Base-by-base conservation (phyloP, 225 moss, liverwort and hornwort genomes). In the Climacium dendroides region DNA sequence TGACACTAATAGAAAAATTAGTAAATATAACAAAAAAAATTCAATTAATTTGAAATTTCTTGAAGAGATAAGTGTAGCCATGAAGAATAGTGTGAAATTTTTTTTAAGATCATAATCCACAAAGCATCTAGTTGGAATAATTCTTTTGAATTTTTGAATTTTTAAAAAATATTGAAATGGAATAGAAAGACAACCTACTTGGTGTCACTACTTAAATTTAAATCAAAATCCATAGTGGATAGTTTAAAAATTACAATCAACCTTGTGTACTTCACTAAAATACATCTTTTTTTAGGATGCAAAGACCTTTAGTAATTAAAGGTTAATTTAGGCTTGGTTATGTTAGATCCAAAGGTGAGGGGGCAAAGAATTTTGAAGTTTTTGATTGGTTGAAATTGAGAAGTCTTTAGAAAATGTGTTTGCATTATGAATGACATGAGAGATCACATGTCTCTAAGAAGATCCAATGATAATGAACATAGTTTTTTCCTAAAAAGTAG, bases 151-250 rank as follows among this genome's bases (percentile, higher is more conserved):
- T 9, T 41, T 71, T 71, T 70, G 8, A 3, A 25, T 15, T 43
- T 43, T 71, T 43, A 16, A 9, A 43, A 71, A 71, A 2, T 43
- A 19, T 74, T 12, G 7, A 48, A 32, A 48, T 74, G 32, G 32
- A 32, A 0, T 32, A 32, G 7, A 19, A 20, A 19, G 20, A 50
- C 5, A 20, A 50, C 3, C 20, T 34, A 20, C 13, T 12, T 10
- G 8, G 1, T 0, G 1, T 74, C 3, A 50, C 0, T 50, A 1
- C 7, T 1, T 7, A 74, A 13, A 0, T 8, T 50, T 32, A 19
- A 74, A 19, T 50, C 4, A 50, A 50, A 50, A 4, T 0, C 12
- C 3, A 12, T 50, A 50, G 7, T 12, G 2, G 20, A 20, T 34
- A 32, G 20, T 34, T 34, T 4, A 20, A 74, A 50, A 30, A 32